Conservation (phyloP, 345 rosid genomes). For the Dimocarpus longan region DNA sequence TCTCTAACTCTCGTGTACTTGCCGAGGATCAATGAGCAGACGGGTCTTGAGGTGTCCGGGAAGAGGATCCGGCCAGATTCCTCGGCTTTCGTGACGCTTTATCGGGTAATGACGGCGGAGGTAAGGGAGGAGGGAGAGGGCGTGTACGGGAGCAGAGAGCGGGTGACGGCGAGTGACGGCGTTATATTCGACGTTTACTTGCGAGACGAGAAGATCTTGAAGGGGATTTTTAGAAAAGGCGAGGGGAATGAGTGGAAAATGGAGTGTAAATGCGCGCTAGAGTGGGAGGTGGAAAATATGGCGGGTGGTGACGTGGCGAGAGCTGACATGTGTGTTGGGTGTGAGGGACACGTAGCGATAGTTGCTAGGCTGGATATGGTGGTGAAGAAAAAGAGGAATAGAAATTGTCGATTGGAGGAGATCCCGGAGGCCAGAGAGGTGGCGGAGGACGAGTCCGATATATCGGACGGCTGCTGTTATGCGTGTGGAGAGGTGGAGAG, state of each 20-base stretch:
- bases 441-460: constrained; percentile 23
- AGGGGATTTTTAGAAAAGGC: constrained; percentile 58
- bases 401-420: constrained; percentile 48
- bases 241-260: constrained; percentile 54
- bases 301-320: constrained; percentile 8
- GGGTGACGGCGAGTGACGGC: constrained; percentile 55
- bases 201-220: constrained; percentile 59
- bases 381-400: constrained; percentile 35
- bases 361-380: constrained; percentile 46
- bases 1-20: constrained; percentile 73
- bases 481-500: constrained; percentile 28
- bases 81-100: constrained; percentile 63
- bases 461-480: constrained; percentile 41
- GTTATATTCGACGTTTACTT: constrained; percentile 72
- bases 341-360: constrained; percentile 61
- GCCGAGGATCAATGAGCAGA: constrained; percentile 53
- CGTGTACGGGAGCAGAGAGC: constrained; percentile 64
- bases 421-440: constrained; percentile 75
- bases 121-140: constrained; percentile 34
- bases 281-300: constrained; percentile 17
- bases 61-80: constrained; percentile 59
- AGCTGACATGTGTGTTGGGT: constrained; percentile 59
- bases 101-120: constrained; percentile 45
- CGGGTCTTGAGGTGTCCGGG: constrained; percentile 57
- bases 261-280: constrained; percentile 60